A percentile compares a stretch with the other conserved stretches of the same genome.
phyloP scores from a whole-genome alignment of 169 alveolate species.

The Plasmodium coatneyi region DNA sequence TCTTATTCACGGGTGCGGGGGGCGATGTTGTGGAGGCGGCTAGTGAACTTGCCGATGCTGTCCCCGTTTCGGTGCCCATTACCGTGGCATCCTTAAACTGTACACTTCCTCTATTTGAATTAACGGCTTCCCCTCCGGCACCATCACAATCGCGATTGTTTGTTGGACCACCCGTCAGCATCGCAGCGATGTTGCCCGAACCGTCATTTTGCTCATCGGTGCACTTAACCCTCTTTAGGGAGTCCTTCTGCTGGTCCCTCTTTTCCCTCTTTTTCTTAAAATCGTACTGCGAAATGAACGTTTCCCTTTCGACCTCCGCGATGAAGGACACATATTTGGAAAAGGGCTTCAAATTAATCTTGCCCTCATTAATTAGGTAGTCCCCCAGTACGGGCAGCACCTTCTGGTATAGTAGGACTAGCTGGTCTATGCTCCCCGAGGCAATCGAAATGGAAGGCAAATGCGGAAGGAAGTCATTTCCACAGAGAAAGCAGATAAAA shows the following conservation, averaged over 20 bases:
- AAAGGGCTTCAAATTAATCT: slow-evolving; percentile 85
- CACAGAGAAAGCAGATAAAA: slow-evolving; percentile 96
- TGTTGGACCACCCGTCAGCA: not conserved
- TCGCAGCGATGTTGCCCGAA: not conserved
- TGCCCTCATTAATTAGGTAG: slow-evolving; percentile 91
- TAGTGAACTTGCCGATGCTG: not conserved
- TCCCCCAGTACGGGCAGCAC: slow-evolving; percentile 92
- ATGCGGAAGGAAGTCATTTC: slow-evolving; percentile 98
- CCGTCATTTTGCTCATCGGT: slow-evolving; percentile 10
- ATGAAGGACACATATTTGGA: slow-evolving; percentile 83
- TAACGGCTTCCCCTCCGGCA: not conserved
- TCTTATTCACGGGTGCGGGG: slow-evolving; percentile 7
- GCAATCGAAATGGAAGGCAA: slow-evolving; percentile 94
- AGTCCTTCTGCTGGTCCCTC: slow-evolving; percentile 75
- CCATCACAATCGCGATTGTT: not conserved
- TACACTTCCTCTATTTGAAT: not conserved
- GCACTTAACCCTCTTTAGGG: slow-evolving; percentile 45
- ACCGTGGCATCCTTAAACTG: not conserved
- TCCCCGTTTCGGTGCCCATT: not conserved
- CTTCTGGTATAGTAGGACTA: slow-evolving; percentile 93
- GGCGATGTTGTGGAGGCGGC: not conserved
- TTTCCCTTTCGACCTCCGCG: slow-evolving; percentile 91
- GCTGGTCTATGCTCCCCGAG: slow-evolving; percentile 97
- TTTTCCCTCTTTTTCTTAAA: slow-evolving; percentile 86
- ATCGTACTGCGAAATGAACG: slow-evolving; percentile 85